Conservation (phyloP, 192 early-diverging fungal genomes). For the Backusella tarrabulga region DNA sequence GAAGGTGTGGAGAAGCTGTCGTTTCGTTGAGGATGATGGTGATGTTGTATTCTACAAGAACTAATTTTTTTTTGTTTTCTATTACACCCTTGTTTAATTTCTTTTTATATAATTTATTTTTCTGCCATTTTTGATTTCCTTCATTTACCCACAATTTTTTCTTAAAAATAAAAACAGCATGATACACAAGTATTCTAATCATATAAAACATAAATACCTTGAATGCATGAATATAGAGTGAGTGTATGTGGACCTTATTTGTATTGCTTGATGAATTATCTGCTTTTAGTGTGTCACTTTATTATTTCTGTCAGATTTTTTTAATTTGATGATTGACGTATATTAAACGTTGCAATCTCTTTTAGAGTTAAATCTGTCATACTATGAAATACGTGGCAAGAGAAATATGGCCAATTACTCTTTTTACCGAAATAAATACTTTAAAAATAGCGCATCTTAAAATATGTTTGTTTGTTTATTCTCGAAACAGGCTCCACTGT, state of each 20-base stretch:
- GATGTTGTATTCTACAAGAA: conserved; percentile 67
- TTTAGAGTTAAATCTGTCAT: not conserved
- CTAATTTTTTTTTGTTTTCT: conserved; percentile 16
- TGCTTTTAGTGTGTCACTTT: too few relatives aligned
- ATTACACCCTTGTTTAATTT: not conserved
- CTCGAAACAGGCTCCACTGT: too few relatives aligned
- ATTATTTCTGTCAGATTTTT: not conserved
- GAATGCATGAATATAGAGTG: not conserved
- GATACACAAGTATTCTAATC: not conserved
- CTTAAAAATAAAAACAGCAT: not conserved
- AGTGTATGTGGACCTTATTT: not conserved
- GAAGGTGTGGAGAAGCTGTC: conserved; percentile 66
- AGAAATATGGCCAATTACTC: too few relatives aligned
- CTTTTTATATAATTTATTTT: conserved; percentile 4
- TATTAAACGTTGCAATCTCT: not conserved
- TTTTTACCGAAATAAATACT: too few relatives aligned
- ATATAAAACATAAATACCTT: not conserved
- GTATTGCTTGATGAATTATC: too few relatives aligned
- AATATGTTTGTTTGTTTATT: too few relatives aligned
- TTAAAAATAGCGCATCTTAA: too few relatives aligned
- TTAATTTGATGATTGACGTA: not conserved
- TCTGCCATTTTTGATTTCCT: not conserved
- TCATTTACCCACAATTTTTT: not conserved
- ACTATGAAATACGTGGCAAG: not conserved
- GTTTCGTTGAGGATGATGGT: conserved; percentile 92